Base-by-base conservation (phyloP, 1,284 basidiomycete genomes). In the Phlebopus sp. region DNA sequence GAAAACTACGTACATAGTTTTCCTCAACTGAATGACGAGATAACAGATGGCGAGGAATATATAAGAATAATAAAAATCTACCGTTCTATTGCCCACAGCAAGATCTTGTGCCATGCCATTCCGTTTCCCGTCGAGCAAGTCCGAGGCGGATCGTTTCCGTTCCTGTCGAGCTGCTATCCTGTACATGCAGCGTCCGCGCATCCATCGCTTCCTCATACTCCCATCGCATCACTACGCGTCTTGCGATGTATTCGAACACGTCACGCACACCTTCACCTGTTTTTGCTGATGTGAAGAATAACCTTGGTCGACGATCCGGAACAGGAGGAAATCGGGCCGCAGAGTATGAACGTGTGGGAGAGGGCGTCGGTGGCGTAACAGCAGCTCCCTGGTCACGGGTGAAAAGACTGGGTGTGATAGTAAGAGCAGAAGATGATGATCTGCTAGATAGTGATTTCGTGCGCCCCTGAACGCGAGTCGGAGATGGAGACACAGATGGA, bases 261-360 rank as follows among this genome's bases (percentile, higher is more conserved):
- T 81, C 79, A 2, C 62, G 48, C 1, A 89, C 82, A n/a, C 83
- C 81, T 40, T 76, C 73, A 0, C 87, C 86, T 10, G 83, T 86
- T 64, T 86, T 86, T 4, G 87, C 86, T 1, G 82, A 86, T 7
- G 85, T 79, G 59, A 85, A 82, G 64, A 89, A 86, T 5, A 87
- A 65, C 55, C 72, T 76, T 0, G 84, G 82, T 2, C 83, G 77
- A 2, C 63, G 69, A 36, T 79, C 76, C 0, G 70, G 76, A 3
- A 62, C 60, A 0, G 64, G 56, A 8, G 69, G 69, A 9, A 64
- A 53, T 44, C 23, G 14, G 15, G 37, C 34, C 19, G 18, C 44
- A 45, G 39, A 11, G 30, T 55, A 53, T 11, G 43, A 15, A 14
- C 27, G 41, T 21, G 8, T 46, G 36, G 13, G 48, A 19, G 5